Percentiles rank a stretch among this genome's conserved stretches.
phyloP scores from a whole-genome alignment of 495 filamentous ascomycete genomes.

The Tuber borchii region DNA sequence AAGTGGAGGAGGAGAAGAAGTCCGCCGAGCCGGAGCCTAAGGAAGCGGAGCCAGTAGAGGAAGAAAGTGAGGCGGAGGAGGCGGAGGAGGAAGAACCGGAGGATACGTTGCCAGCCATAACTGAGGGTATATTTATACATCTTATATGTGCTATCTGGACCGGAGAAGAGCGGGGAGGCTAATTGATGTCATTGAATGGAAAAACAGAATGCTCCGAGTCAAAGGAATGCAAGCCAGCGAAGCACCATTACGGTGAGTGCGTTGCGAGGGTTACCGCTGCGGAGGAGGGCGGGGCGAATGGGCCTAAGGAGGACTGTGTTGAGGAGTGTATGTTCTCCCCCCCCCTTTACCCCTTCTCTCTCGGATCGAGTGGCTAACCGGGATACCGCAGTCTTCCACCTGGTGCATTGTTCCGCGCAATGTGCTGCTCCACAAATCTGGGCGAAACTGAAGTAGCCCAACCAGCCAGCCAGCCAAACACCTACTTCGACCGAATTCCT shows the following conservation, averaged over 20 bases:
- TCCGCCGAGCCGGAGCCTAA: constrained; percentile 49
- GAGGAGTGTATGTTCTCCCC: constrained; percentile 80
- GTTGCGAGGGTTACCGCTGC: constrained; percentile 81
- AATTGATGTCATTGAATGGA: constrained; percentile 4
- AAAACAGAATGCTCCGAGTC: constrained; percentile 76
- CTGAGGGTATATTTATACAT: constrained; percentile 67
- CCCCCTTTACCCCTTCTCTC: constrained; percentile 8
- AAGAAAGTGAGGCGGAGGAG: constrained; percentile 86
- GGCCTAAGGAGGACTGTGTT: constrained; percentile 83
- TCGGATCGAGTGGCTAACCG: neutral
- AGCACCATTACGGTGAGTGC: constrained; percentile 98
- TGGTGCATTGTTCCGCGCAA: constrained; percentile 81
- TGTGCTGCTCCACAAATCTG: constrained; percentile 97
- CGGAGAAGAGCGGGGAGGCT: constrained; percentile 8
- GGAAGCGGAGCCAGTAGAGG: constrained; percentile 78
- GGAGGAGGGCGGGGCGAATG: constrained; percentile 58
- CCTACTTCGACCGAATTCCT: constrained; percentile 1
- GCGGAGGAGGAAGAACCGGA: constrained; percentile 85
- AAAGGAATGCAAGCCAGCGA: constrained; percentile 71
- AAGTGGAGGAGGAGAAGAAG: constrained; percentile 49
- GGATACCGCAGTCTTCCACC: constrained; percentile 76
- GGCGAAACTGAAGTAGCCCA: constrained; percentile 74
- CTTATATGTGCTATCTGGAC: constrained; percentile 13
- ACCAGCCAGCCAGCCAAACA: neutral
- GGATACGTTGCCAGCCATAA: constrained; percentile 79